These are phyloP conservation scores for Ilex paraguariensis DNA, from an alignment of 305 asterid species.

Conservation along the genomic window DNA sequence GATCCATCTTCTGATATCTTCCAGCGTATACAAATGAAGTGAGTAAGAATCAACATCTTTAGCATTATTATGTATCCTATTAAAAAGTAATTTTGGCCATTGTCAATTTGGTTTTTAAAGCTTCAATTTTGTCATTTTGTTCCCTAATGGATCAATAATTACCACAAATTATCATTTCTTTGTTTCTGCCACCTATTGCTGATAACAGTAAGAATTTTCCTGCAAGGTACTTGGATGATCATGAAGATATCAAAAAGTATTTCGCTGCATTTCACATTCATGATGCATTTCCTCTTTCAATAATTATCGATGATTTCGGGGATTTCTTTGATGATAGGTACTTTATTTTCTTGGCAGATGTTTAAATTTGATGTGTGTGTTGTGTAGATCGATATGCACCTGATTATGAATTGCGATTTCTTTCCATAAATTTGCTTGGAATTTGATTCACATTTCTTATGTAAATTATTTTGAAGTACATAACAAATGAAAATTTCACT, in stretches of 20 bases:
- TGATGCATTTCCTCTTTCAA: slow-evolving; percentile 44
- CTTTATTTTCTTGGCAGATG: background rate
- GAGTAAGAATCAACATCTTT: background rate
- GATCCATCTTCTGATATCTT: slow-evolving; percentile 67
- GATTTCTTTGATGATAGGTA: slow-evolving; percentile 73
- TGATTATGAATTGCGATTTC: background rate
- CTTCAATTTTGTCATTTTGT: too few species aligned
- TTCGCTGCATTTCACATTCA: slow-evolving; percentile 90
- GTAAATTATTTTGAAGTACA: too few species aligned
- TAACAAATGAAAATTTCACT: too few species aligned
- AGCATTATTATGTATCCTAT: background rate
- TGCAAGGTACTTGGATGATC: slow-evolving; percentile 75
- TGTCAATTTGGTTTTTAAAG: too few species aligned
- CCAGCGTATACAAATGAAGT: slow-evolving; percentile 64
- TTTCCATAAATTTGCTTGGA: too few species aligned
- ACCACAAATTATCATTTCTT: too few species aligned
- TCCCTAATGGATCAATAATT: too few species aligned
- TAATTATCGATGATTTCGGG: slow-evolving; percentile 74
- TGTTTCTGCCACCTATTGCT: background rate
- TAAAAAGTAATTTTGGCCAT: too few species aligned
- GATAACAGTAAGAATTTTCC: background rate
- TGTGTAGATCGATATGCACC: background rate
- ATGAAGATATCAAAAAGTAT: slow-evolving; percentile 74
- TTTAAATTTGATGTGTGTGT: background rate
- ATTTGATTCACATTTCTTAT: too few species aligned